A percentile compares a stretch with the other conserved stretches of the same genome.
These are phyloP conservation scores for Dactylella cylindrospora DNA, from an alignment of 2,329 filamentous ascomycete species.

Conservation along the genomic window DNA sequence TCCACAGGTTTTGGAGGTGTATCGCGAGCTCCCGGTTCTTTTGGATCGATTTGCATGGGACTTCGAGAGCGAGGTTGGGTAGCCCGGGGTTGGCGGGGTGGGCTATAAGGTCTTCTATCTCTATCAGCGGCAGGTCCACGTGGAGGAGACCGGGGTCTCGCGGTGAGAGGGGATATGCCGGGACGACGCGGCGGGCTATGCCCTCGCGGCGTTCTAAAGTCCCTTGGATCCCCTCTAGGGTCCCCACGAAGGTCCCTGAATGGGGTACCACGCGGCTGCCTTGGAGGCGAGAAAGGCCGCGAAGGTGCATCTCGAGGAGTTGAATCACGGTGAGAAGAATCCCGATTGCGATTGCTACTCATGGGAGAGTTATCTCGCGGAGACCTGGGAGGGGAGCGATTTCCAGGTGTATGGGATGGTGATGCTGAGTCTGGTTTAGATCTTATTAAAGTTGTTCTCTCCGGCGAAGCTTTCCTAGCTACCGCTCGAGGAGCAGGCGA, in stretches of 20 bases:
- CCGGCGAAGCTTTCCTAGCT: slow-evolving; percentile 41
- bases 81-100: slow-evolving; percentile 30
- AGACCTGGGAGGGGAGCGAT: slow-evolving; percentile 34
- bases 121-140: slow-evolving; percentile 34
- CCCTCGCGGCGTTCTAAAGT: slow-evolving; percentile 7
- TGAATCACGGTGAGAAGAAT: slow-evolving; percentile 7
- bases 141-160: slow-evolving; percentile 18
- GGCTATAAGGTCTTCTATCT: slow-evolving; percentile 25
- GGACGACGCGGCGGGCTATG: slow-evolving; percentile 18
- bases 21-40: slow-evolving; percentile 12
- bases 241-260: slow-evolving; percentile 8
- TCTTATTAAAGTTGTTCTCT: slow-evolving; percentile 44
- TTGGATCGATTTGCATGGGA: slow-evolving; percentile 41
- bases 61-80: slow-evolving; percentile 22
- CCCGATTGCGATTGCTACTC: slow-evolving; percentile 17
- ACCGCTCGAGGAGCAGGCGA: slow-evolving; percentile 43
- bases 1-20: slow-evolving; percentile 18
- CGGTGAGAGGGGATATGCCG: background rate
- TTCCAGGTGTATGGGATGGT: slow-evolving; percentile 33
- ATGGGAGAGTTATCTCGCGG: slow-evolving; percentile 35
- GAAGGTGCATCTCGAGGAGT: slow-evolving; percentile 14
- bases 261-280: slow-evolving; percentile 5
- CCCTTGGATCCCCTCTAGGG: slow-evolving; percentile 2
- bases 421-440: slow-evolving; percentile 44
- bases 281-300: slow-evolving; percentile 19